Evolutionary conservation across 371 early-diverging fungal genomes (phyloP).

Genomic region (Lichtheimia hyalospora): DNA sequence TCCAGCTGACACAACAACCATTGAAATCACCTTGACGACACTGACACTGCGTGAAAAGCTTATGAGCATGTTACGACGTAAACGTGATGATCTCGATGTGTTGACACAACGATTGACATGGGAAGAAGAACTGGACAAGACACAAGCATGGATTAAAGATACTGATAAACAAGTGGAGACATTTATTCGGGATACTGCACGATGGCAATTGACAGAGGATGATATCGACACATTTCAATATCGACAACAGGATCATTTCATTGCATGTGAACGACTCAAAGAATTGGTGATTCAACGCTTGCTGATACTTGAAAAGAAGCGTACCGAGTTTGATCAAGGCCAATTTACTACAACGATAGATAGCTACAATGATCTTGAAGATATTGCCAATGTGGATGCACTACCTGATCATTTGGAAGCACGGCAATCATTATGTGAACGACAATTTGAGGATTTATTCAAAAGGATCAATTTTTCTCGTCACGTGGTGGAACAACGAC

Average conservation of each 20-base stretch:
- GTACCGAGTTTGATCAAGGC: slow-evolving; percentile 40
- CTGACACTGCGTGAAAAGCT: slow-evolving; percentile 43
- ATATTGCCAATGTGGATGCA: slow-evolving; percentile 21
- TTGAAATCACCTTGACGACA: slow-evolving; percentile 53
- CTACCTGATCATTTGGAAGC: slow-evolving; percentile 40
- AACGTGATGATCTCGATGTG: slow-evolving; percentile 35
- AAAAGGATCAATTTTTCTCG: slow-evolving; percentile 39
- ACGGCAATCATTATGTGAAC: slow-evolving; percentile 40
- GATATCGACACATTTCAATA: slow-evolving; percentile 3
- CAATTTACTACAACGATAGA: slow-evolving; percentile 40
- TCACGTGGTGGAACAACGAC: slow-evolving; percentile 45
- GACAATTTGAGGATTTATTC: slow-evolving; percentile 34
- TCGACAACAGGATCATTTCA: slow-evolving; percentile 12
- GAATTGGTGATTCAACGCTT: slow-evolving; percentile 29
- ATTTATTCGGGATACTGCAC: slow-evolving; percentile 29
- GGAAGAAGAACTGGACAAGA: slow-evolving; percentile 38
- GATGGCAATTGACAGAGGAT: slow-evolving; percentile 31
- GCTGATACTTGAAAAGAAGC: slow-evolving; percentile 29
- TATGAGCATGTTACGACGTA: slow-evolving; percentile 32
- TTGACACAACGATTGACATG: slow-evolving; percentile 41
- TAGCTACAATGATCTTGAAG: slow-evolving; percentile 47
- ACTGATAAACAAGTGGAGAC: slow-evolving; percentile 28
- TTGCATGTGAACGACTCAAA: slow-evolving; percentile 24
- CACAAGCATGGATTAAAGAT: slow-evolving; percentile 33
- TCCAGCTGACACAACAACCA: slow-evolving; percentile 58